Conservation (phyloP, 305 asterid species). For the Fraxinus sp. region DNA sequence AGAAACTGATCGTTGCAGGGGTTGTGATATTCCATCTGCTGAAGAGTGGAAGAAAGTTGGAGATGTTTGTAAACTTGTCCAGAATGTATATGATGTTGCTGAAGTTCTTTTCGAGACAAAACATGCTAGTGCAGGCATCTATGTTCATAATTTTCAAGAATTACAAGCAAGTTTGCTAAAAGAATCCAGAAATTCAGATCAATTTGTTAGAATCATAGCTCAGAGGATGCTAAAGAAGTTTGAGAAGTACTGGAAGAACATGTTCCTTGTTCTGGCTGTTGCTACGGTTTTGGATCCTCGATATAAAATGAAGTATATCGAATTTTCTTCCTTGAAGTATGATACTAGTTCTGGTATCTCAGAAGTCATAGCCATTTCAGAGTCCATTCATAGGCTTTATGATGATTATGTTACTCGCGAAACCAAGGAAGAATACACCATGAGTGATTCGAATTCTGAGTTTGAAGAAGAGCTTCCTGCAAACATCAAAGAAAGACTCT, state of each 20-base stretch:
- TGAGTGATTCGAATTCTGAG: conserved; percentile 18
- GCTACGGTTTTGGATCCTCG: conserved; percentile 38
- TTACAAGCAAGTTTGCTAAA: conserved; percentile 19
- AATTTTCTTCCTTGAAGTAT: conserved; percentile 23
- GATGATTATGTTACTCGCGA: conserved; percentile 12
- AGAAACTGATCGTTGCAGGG: neutral
- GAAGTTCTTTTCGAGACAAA: conserved; percentile 27
- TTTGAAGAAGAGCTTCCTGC: conserved; percentile 11
- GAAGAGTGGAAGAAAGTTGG: conserved; percentile 33
- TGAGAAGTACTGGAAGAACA: conserved; percentile 22
- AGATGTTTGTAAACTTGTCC: conserved; percentile 29
- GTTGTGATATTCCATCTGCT: conserved; percentile 22
- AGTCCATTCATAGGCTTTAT: conserved; percentile 26
- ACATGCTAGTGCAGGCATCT: conserved; percentile 21
- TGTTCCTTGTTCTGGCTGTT: conserved; percentile 25
- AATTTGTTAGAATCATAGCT: conserved; percentile 3
- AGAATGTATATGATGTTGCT: conserved; percentile 25
- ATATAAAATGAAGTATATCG: conserved; percentile 29
- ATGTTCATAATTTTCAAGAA: conserved; percentile 24
- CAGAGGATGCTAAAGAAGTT: conserved; percentile 19
- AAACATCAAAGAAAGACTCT: neutral
- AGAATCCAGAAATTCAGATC: conserved; percentile 10
- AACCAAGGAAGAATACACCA: conserved; percentile 9
- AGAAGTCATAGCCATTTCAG: conserved; percentile 13
- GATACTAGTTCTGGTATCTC: neutral